These are phyloP conservation scores for Neospora caninum DNA, from an alignment of 169 alveolate species.

Conservation along the genomic window DNA sequence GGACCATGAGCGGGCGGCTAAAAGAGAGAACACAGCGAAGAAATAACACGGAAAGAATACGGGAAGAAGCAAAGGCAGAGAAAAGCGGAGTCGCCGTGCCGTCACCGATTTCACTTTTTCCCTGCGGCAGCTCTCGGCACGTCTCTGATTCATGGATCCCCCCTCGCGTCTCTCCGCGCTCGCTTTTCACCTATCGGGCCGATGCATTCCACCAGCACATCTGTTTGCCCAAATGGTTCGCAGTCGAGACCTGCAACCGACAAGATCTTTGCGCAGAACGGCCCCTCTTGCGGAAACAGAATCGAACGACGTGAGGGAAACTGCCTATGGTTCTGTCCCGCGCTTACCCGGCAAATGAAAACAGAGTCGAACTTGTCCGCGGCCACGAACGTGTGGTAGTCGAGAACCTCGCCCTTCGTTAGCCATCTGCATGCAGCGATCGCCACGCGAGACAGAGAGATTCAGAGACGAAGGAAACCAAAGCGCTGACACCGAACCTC, in stretches of 20 bases:
- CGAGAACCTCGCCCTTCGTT: slow-evolving; percentile 93
- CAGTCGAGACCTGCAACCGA: too few species aligned
- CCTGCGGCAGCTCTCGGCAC: too few species aligned
- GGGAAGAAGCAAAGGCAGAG: neutral
- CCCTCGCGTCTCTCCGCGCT: too few species aligned
- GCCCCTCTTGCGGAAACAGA: neutral
- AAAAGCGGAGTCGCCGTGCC: neutral
- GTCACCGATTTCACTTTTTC: too few species aligned
- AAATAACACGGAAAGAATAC: neutral
- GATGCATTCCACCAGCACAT: too few species aligned
- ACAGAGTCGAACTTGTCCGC: slow-evolving; percentile 96
- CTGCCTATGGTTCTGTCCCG: neutral
- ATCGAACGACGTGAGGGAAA: neutral
- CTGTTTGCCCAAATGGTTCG: too few species aligned
- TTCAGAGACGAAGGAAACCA: neutral
- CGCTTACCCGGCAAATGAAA: slow-evolving; percentile 73
- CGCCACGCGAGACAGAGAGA: slow-evolving; percentile 81
- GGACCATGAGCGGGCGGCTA: too few species aligned
- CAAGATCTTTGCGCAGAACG: neutral
- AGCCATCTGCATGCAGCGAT: slow-evolving; percentile 95
- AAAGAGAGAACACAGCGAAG: too few species aligned
- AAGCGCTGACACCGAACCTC: neutral
- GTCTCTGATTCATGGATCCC: too few species aligned
- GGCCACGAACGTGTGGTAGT: slow-evolving; percentile 85
- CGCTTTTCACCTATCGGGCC: too few species aligned